These are phyloP conservation scores for Trichoderma sp. DNA, from an alignment of 2,329 filamentous ascomycete genomes.

Conservation along the genomic window DNA sequence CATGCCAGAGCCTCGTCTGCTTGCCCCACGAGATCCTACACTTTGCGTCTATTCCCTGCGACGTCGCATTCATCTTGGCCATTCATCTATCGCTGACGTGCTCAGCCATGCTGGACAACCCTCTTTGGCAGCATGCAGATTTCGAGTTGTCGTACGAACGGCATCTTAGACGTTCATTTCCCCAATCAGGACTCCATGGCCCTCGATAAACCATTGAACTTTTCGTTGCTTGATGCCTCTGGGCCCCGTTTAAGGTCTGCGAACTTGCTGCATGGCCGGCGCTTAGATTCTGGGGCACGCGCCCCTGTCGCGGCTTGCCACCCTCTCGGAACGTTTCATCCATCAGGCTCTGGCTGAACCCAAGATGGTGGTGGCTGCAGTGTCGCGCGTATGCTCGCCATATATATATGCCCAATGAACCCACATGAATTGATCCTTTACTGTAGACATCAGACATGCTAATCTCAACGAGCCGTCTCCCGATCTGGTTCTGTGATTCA, in stretches of 20 bases:
- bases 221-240: not conserved
- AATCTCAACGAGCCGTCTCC: no score
- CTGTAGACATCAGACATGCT: not conserved
- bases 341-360: not conserved
- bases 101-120: not conserved
- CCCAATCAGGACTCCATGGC: not conserved
- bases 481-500: no score
- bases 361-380: not conserved
- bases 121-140: not conserved
- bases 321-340: not conserved
- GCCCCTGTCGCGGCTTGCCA: constrained; percentile 5
- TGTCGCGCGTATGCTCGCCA: not conserved
- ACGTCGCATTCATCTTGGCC: not conserved
- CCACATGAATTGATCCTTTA: not conserved
- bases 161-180: not conserved
- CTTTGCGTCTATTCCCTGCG: not conserved
- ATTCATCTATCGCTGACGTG: not conserved
- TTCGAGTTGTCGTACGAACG: not conserved
- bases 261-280: constrained; percentile 1
- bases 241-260: not conserved
- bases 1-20: not conserved
- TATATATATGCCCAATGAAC: not conserved
- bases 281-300: constrained; percentile 3
- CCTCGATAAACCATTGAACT: not conserved
- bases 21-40: constrained; percentile 1